A percentile compares a stretch with the other conserved stretches of the same genome.
These are phyloP conservation scores for Aspergillus olivimuriae DNA, from an alignment of 495 filamentous ascomycete species.

Conservation along the genomic window DNA sequence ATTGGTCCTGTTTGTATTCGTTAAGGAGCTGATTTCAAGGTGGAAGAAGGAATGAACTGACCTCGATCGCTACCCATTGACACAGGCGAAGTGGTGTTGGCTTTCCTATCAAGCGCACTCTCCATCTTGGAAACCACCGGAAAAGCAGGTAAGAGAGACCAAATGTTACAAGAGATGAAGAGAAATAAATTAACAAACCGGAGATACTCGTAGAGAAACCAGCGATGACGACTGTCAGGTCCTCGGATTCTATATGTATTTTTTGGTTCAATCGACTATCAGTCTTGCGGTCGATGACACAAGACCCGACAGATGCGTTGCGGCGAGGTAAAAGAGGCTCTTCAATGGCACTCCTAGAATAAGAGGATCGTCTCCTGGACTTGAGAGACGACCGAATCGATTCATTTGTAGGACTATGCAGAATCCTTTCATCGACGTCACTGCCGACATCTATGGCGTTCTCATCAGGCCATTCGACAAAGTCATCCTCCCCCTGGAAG, in stretches of 20 bases:
- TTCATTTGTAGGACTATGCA: conserved; percentile 25
- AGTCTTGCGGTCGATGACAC: conserved; percentile 48
- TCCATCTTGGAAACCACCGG: conserved; percentile 85
- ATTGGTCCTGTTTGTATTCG: conserved; percentile 63
- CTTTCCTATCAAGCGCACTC: conserved; percentile 67
- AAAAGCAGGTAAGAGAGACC: conserved; percentile 79
- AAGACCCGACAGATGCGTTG: conserved; percentile 46
- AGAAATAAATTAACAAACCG: conserved; percentile 62
- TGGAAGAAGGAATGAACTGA: conserved; percentile 20
- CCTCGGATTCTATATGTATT: conserved; percentile 86
- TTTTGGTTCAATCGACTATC: conserved; percentile 70
- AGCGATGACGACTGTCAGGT: conserved; percentile 85
- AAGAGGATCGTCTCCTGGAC: conserved; percentile 52
- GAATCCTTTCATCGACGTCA: conserved; percentile 47
- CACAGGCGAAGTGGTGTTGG: conserved; percentile 62
- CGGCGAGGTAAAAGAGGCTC: conserved; percentile 65
- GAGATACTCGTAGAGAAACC: conserved; percentile 72
- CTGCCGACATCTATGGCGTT: conserved; percentile 45
- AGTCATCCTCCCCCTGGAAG: conserved; percentile 58
- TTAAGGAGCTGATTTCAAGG: conserved; percentile 9
- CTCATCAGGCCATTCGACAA: conserved; percentile 45
- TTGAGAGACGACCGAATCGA: conserved; percentile 27
- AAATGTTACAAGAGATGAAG: conserved; percentile 61
- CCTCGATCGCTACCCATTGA: conserved; percentile 88
- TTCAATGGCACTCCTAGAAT: conserved; percentile 56